Conservation (phyloP, 1,139 yeast genomes). For the Taphrina populina region DNA sequence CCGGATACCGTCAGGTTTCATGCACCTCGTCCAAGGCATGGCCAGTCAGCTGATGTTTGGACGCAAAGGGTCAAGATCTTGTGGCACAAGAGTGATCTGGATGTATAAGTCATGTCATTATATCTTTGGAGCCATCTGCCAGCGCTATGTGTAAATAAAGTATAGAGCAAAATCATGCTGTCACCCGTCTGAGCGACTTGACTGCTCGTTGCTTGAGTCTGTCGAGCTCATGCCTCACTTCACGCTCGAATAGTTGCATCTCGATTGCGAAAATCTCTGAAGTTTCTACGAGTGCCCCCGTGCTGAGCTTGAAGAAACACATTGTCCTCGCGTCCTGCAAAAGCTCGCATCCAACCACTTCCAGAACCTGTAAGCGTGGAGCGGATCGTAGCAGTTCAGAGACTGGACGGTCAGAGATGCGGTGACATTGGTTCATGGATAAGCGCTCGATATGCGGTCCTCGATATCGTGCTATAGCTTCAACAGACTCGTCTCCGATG, state of each 20-base stretch:
- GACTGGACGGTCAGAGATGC: constrained; percentile 63
- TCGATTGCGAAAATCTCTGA: constrained; percentile 17
- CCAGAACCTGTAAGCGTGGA: constrained; percentile 68
- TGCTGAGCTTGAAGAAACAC: constrained; percentile 56
- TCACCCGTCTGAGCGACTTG: constrained; percentile 14
- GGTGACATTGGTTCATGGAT: constrained; percentile 72
- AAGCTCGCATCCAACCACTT: constrained; percentile 62
- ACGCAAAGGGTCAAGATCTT: too few species aligned
- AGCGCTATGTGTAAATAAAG: too few species aligned
- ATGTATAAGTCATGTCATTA: too few species aligned
- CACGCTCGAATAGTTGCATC: constrained; percentile 15
- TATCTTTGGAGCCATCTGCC: too few species aligned
- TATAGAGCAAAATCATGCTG: not conserved
- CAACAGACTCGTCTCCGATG: constrained; percentile 69
- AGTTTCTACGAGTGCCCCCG: constrained; percentile 25
- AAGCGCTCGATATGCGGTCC: constrained; percentile 62
- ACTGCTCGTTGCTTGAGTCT: constrained; percentile 1
- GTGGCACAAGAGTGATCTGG: too few species aligned
- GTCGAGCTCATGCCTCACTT: constrained; percentile 6
- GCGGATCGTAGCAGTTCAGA: constrained; percentile 63
- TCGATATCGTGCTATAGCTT: constrained; percentile 71
- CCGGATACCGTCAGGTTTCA: too few species aligned
- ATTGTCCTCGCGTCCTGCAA: constrained; percentile 64
- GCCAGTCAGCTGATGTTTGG: too few species aligned
- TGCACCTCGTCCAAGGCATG: too few species aligned